These are phyloP conservation scores for Stylosanthes scabra DNA, from an alignment of 331 rosid genomes.

Conservation along the genomic window DNA sequence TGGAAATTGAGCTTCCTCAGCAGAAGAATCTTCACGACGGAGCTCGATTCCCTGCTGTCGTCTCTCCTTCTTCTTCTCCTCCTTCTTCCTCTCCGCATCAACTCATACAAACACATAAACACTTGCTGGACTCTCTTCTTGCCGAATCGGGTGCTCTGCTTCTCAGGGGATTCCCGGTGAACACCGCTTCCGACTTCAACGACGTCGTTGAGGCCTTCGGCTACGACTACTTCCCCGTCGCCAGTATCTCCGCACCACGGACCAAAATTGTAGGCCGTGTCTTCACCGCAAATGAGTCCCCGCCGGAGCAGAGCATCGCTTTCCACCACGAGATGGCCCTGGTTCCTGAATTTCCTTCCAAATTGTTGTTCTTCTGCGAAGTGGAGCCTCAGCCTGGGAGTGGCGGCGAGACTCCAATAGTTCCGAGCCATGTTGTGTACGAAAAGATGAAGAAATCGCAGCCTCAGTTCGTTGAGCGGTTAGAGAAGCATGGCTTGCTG, in stretches of 20 bases:
- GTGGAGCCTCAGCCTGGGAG: conserved; percentile 56
- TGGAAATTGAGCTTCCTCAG: conserved; percentile 55
- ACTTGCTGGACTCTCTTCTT: conserved; percentile 53
- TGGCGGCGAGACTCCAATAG: conserved; percentile 94
- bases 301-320: conserved; percentile 87
- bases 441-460: conserved; percentile 68
- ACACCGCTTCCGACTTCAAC: conserved; percentile 72
- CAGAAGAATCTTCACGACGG: conserved; percentile 67
- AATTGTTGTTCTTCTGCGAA: conserved; percentile 85
- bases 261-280: conserved; percentile 80
- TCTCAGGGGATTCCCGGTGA: conserved; percentile 60
- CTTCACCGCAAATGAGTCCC: conserved; percentile 92
- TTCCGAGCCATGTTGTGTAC: conserved; percentile 76
- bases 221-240: conserved; percentile 80
- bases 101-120: conserved; percentile 54
- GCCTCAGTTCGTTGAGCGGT: conserved; percentile 68
- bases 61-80: conserved; percentile 44
- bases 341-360: conserved; percentile 82
- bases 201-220: conserved; percentile 80
- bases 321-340: conserved; percentile 94
- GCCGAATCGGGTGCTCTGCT: conserved; percentile 74
- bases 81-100: conserved; percentile 10
- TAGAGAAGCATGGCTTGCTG: conserved; percentile 75
- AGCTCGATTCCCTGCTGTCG: conserved; percentile 51
- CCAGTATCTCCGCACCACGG: conserved; percentile 89